Percentiles rank a stretch among this genome's conserved stretches.
Conservation (phyloP, 139 green algal species). For the Chlorella sp. region DNA sequence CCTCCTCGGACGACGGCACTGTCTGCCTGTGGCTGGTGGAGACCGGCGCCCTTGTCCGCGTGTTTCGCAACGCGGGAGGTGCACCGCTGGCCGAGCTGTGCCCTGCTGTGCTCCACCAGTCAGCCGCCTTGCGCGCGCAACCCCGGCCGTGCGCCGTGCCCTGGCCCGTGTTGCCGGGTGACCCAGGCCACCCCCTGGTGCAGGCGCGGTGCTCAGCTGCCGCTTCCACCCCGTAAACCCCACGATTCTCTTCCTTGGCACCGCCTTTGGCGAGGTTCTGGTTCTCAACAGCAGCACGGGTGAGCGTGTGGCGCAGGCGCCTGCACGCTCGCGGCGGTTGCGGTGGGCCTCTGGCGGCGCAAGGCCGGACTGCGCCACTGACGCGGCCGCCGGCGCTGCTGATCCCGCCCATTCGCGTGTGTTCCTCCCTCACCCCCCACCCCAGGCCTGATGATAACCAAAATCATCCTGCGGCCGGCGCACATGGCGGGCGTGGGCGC, state of each 20-base stretch:
- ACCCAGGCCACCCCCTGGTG: too few species aligned
- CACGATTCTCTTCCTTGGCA: slow-evolving; percentile 24
- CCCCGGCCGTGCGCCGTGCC: too few species aligned
- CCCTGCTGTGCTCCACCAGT: too few species aligned
- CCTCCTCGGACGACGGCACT: not conserved
- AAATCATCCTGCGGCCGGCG: not conserved
- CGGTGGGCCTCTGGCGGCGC: not conserved
- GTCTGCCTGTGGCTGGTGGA: slow-evolving; percentile 11
- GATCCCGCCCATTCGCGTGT: not conserved
- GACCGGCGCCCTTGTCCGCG: not conserved
- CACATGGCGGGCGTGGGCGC: slow-evolving; percentile 9
- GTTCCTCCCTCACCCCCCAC: not conserved
- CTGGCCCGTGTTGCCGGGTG: too few species aligned
- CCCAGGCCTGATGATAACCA: not conserved
- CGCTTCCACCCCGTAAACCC: slow-evolving; percentile 26
- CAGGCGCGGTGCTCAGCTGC: not conserved
- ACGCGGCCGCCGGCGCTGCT: not conserved
- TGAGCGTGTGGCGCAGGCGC: not conserved
- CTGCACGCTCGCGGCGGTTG: not conserved
- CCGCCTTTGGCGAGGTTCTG: slow-evolving; percentile 11
- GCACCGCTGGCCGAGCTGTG: too few species aligned
- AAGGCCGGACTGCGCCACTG: not conserved
- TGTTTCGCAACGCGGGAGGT: slow-evolving; percentile 1
- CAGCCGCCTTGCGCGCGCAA: too few species aligned
- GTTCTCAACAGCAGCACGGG: slow-evolving; percentile 27